Base-by-base conservation (phyloP, 2,329 filamentous ascomycete genomes). In the Alternaria dauci region DNA sequence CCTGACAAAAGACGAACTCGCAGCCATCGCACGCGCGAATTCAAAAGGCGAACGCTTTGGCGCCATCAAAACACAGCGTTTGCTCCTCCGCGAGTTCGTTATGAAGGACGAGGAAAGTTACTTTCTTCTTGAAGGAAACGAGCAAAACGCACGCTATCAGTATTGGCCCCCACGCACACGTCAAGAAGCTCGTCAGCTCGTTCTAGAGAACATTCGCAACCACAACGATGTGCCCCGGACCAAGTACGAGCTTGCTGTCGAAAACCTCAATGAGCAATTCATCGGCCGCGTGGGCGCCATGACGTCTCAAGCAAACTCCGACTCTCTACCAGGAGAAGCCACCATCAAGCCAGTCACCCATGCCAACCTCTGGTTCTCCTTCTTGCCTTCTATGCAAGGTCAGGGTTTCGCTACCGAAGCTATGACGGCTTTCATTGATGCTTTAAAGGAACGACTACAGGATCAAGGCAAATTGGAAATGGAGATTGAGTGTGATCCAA, bases 401-500 rank as follows among this genome's bases (percentile, higher is more conserved):
- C 61, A 65, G 32, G 75, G 75, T 0, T 67, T 70, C 23, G 76
- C 75, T 12, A 77, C 71, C 0, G 76, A 78, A 36, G 75, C 75
- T 6, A 68, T 75, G 70, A 39, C 34, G 5, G 66, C 68, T 0
- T 75, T 78, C 11, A 65, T 77, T 18, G 46, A 58, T 0, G 56
- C 66, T 5, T 28, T 78, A 3, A 57, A 59, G 11, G 50, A 60
- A 7, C 14, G 53, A 11, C 18, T 61, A 26, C 47, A 64, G 25
- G 51, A 52, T 6, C 60, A 55, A 4, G 55, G 58, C 9, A 61
- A 59, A 25, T 4, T 73, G 11, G 66, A 69, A 25, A 52, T 77
- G 46, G 70, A 77, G 41, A 77, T 78, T 55, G 76, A 78, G 44
- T 77, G 75, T 42, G 75, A 78, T 67, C 75, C 76, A 5, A 55